phyloP scores from a whole-genome alignment of 495 filamentous ascomycete species.

The Xylaria flabelliformis region DNA sequence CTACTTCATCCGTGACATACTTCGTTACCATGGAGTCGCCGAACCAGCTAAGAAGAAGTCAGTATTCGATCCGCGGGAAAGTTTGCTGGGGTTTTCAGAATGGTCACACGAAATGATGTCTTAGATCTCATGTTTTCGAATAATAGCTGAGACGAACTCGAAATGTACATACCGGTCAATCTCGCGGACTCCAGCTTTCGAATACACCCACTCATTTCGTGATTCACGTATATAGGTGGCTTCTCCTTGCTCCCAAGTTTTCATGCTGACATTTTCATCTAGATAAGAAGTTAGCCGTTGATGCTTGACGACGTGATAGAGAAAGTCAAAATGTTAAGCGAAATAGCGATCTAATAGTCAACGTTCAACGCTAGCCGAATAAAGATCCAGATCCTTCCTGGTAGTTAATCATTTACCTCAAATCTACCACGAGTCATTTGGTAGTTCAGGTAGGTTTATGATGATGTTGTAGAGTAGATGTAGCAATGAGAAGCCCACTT shows the following conservation, averaged over 20 bases:
- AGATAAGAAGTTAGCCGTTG: neutral
- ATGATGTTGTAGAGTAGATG: neutral
- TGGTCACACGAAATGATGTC: neutral
- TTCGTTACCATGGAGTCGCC: slow-evolving; percentile 44
- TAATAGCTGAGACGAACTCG: neutral
- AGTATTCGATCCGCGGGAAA: neutral
- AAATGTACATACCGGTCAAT: slow-evolving; percentile 30
- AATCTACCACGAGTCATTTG: neutral
- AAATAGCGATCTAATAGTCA: neutral
- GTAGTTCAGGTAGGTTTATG: neutral
- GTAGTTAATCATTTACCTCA: neutral
- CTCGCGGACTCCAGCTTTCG: slow-evolving; percentile 36
- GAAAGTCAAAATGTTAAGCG: neutral
- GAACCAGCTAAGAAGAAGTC: slow-evolving; percentile 37
- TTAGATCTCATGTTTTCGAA: neutral
- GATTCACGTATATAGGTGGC: slow-evolving; percentile 23
- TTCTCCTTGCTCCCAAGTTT: slow-evolving; percentile 37
- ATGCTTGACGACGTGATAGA: neutral
- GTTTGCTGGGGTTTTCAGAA: neutral
- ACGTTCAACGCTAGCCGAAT: neutral
- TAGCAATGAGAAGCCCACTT: neutral
- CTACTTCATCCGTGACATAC: slow-evolving; percentile 32
- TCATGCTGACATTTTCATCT: slow-evolving; percentile 34
- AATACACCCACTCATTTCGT: slow-evolving; percentile 43
- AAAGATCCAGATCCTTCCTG: neutral